These are phyloP conservation scores for Naganishia sp. DNA, from an alignment of 1,284 basidiomycete genomes.

Conservation along the genomic window DNA sequence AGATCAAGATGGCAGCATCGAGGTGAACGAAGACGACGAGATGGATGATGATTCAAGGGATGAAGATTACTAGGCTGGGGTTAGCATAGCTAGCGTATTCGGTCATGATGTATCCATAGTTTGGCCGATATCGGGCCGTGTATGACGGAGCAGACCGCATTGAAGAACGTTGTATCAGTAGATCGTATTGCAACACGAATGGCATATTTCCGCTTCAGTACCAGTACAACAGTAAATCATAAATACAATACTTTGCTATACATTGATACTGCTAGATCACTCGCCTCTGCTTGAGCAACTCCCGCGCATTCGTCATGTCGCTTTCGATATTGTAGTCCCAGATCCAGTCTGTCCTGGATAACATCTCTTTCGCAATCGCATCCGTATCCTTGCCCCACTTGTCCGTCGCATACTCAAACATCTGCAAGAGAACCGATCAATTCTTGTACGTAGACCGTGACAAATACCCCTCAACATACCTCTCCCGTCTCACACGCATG, in stretches of 20 bases:
- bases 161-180: constrained; percentile 12
- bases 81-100: neutral
- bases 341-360: constrained; percentile 31
- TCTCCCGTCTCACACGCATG: constrained; percentile 33
- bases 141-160: neutral
- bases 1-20: constrained; percentile 44
- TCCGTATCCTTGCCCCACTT: constrained; percentile 24
- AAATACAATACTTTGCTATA: too few species aligned
- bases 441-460: neutral
- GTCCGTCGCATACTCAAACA: constrained; percentile 31
- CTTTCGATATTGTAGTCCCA: constrained; percentile 32
- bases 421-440: constrained; percentile 8
- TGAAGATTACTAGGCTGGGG: constrained; percentile 19
- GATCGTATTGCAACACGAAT: neutral
- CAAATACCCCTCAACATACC: constrained; percentile 11
- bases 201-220: too few species aligned
- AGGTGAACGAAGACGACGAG: constrained; percentile 28
- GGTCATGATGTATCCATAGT: neutral
- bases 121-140: neutral
- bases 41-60: constrained; percentile 25
- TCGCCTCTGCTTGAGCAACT: constrained; percentile 13
- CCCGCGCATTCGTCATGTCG: constrained; percentile 21
- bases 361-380: constrained; percentile 31
- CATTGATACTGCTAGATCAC: constrained; percentile 5
- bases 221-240: too few species aligned